A percentile compares a stretch with the other conserved stretches of the same genome.
Evolutionary conservation across 1,284 basidiomycete species (phyloP).

Genomic region (Malassezia arunalokei): DNA sequence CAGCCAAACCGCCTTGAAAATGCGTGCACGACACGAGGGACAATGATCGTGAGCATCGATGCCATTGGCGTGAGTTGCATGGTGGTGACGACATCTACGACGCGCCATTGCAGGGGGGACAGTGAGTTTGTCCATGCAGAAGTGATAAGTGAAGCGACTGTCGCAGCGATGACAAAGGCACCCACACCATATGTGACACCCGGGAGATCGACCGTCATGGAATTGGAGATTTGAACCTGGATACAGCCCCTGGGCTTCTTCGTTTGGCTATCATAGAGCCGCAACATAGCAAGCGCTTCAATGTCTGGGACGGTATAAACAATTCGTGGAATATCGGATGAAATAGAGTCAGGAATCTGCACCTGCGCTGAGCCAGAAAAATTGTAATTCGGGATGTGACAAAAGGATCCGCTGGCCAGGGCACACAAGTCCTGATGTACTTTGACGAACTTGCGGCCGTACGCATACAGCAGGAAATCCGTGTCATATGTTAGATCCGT

Average conservation of each 20-base stretch:
- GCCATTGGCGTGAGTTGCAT: conserved; percentile 69
- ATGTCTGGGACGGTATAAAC: conserved; percentile 81
- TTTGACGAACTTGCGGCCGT: conserved; percentile 36
- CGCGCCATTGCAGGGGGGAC: conserved; percentile 50
- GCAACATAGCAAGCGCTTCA: conserved; percentile 74
- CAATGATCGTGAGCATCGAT: conserved; percentile 70
- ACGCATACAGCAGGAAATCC: conserved; percentile 34
- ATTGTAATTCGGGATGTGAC: conserved; percentile 41
- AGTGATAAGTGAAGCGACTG: conserved; percentile 59
- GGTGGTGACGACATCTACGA: conserved; percentile 68
- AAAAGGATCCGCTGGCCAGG: conserved; percentile 29
- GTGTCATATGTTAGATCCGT: conserved; percentile 23
- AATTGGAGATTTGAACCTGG: conserved; percentile 80
- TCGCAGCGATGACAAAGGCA: conserved; percentile 58
- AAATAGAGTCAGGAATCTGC: conserved; percentile 54
- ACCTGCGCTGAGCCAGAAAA: conserved; percentile 57
- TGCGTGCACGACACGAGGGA: conserved; percentile 65
- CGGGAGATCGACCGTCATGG: conserved; percentile 64
- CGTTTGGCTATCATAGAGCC: conserved; percentile 54
- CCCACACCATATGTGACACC: conserved; percentile 68
- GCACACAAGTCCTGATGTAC: conserved; percentile 38
- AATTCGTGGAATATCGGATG: conserved; percentile 59
- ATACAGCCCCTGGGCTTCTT: conserved; percentile 70
- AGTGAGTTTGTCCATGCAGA: conserved; percentile 49
- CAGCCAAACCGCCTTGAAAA: conserved; percentile 78